Evolutionary conservation across 495 filamentous ascomycete genomes (phyloP).

Genomic region (Halenospora varia): DNA sequence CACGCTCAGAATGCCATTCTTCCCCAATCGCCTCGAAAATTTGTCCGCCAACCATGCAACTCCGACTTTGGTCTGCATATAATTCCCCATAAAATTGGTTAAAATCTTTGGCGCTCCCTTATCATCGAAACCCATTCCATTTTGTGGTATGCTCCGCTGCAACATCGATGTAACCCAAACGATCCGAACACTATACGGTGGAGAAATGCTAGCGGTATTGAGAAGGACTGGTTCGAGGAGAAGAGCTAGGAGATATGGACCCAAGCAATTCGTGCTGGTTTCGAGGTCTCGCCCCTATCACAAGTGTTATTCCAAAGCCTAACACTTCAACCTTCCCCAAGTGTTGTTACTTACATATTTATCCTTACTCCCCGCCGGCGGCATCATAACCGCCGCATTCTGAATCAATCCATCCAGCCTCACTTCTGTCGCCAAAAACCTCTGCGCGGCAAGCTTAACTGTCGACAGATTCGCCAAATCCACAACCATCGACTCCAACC

Average conservation of each 20-base stretch:
- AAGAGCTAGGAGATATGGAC: constrained; percentile 42
- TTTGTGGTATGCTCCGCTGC: constrained; percentile 22
- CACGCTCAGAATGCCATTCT: constrained; percentile 29
- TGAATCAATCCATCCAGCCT: constrained; percentile 45
- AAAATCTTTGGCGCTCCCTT: constrained; percentile 23
- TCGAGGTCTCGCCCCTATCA: constrained; percentile 41
- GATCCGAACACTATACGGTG: constrained; percentile 32
- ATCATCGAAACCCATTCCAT: constrained; percentile 26
- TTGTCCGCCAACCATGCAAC: constrained; percentile 37
- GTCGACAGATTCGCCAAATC: constrained; percentile 41
- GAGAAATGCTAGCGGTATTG: constrained; percentile 30
- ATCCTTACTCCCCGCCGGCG: constrained; percentile 33
- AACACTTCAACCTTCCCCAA: too few relatives aligned
- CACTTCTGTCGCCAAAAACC: constrained; percentile 37
- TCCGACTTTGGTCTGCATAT: constrained; percentile 38
- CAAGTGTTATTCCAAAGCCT: neutral
- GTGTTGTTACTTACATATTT: constrained; percentile 7
- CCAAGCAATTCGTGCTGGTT: constrained; percentile 44
- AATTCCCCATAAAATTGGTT: constrained; percentile 28
- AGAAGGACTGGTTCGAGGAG: constrained; percentile 38
- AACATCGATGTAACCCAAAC: constrained; percentile 34
- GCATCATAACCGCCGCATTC: constrained; percentile 46
- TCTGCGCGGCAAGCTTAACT: constrained; percentile 37
- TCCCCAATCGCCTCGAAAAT: constrained; percentile 27
- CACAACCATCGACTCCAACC: constrained; percentile 37